Percentiles rank a stretch among this genome's conserved stretches.
These are phyloP conservation scores for Acmispon strigosus DNA, from an alignment of 306 rosid genomes.

Conservation along the genomic window DNA sequence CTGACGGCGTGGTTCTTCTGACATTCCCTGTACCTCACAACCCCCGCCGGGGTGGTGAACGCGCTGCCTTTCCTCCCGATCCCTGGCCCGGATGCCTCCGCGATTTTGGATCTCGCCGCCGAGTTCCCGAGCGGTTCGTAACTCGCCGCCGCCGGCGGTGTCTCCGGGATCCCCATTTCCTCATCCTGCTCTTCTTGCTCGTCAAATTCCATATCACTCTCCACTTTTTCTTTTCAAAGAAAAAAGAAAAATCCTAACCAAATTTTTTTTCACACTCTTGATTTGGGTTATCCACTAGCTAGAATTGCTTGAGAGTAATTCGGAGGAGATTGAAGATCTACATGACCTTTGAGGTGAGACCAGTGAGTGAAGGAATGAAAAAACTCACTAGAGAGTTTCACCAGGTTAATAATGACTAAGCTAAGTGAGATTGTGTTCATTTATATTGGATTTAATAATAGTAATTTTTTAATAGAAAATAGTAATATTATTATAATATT, in stretches of 20 bases:
- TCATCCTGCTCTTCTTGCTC: constrained; percentile 64
- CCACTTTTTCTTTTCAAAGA: background rate
- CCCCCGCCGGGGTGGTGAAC: background rate
- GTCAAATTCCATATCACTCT: constrained; percentile 61
- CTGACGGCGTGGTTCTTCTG: constrained; percentile 80
- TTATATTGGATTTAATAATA: background rate
- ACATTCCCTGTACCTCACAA: constrained; percentile 65
- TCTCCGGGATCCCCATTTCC: constrained; percentile 47
- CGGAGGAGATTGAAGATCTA: constrained; percentile 18
- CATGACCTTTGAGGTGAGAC: background rate
- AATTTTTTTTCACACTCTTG: background rate
- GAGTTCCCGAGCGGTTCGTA: constrained; percentile 45
- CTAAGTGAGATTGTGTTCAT: constrained; percentile 20
- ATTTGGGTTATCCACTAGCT: background rate
- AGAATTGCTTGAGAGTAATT: background rate
- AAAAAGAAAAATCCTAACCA: background rate
- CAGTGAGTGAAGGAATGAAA: background rate
- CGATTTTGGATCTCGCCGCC: constrained; percentile 12
- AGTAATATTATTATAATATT: background rate
- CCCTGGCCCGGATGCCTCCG: background rate
- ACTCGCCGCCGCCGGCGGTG: constrained; percentile 28
- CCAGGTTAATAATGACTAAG: constrained; percentile 14
- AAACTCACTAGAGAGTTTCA: constrained; percentile 11
- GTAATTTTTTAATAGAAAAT: background rate
- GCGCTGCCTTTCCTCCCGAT: constrained; percentile 27